Conservation (phyloP, 1,139 yeast species). For the Meyerozyma sp. region DNA sequence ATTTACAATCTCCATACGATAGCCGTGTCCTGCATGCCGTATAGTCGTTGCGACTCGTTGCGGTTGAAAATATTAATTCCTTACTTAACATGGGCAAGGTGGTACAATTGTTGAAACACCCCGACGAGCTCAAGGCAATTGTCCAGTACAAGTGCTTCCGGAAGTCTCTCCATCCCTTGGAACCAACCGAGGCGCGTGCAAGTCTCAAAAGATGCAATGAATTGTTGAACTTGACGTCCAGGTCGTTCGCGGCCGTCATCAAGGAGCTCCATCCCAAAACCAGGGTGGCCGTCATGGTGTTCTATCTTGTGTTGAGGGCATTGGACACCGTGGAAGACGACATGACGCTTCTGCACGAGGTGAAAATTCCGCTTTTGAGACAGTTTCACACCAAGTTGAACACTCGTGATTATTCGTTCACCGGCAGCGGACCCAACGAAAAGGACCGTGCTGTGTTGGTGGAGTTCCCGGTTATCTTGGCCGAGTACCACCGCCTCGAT, state of each 20-base stretch:
- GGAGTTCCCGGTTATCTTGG: constrained; percentile 64
- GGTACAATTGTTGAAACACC: constrained; percentile 61
- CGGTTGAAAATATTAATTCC: neutral
- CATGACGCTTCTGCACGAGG: constrained; percentile 69
- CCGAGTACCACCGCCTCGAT: constrained; percentile 67
- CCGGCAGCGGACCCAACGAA: constrained; percentile 70
- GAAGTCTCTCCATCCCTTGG: constrained; percentile 50
- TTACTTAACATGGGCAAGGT: constrained; percentile 54
- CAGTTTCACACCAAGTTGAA: constrained; percentile 59
- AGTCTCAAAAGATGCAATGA: constrained; percentile 63
- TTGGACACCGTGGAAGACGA: constrained; percentile 97
- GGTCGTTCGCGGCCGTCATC: constrained; percentile 92
- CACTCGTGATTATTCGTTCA: constrained; percentile 72
- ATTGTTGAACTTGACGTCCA: constrained; percentile 64
- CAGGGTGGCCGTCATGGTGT: constrained; percentile 73
- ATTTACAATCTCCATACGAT: too few species aligned
- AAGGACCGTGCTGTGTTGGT: constrained; percentile 75
- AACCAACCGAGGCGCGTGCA: constrained; percentile 34
- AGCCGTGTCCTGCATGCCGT: too few species aligned
- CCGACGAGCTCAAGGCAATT: constrained; percentile 66
- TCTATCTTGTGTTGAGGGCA: constrained; percentile 82
- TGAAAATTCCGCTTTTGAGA: constrained; percentile 73
- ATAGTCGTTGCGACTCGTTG: neutral
- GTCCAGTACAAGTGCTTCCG: constrained; percentile 55
- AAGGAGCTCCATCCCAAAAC: constrained; percentile 87